These are phyloP conservation scores for Phalaenopsis equestris DNA, from an alignment of 106 monocot species.

Conservation along the genomic window DNA sequence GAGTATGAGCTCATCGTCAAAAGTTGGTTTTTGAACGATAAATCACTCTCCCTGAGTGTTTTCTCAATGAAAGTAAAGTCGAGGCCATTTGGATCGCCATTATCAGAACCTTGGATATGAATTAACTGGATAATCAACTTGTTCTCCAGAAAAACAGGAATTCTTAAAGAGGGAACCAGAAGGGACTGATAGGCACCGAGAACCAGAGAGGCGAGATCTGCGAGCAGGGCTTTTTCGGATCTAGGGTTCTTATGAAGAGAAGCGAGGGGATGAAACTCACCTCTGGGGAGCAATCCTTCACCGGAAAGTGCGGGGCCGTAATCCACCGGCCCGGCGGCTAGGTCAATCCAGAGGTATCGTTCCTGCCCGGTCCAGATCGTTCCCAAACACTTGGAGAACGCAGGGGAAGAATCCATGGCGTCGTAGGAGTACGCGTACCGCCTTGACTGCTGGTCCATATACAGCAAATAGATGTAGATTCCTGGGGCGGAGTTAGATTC, in stretches of 20 bases:
- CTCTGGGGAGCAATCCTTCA: conserved; percentile 72
- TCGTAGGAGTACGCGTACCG: conserved; percentile 70
- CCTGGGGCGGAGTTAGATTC: conserved; percentile 34
- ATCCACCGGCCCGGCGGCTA: conserved; percentile 77
- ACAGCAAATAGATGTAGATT: conserved; percentile 66
- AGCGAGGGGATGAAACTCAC: conserved; percentile 84
- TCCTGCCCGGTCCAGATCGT: conserved; percentile 51
- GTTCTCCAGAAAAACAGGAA: conserved; percentile 57
- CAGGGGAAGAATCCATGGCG: conserved; percentile 28
- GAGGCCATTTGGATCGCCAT: conserved; percentile 25
- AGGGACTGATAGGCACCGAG: conserved; percentile 57
- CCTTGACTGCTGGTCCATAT: conserved; percentile 34
- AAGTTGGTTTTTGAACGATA: conserved; percentile 42
- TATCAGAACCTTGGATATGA: conserved; percentile 52
- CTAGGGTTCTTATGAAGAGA: conserved; percentile 47
- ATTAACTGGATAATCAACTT: conserved; percentile 53
- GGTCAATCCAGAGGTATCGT: conserved; percentile 84
- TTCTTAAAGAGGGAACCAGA: conserved; percentile 71
- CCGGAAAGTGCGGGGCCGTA: conserved; percentile 86
- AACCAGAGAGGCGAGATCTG: conserved; percentile 65
- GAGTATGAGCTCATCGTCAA: conserved; percentile 37
- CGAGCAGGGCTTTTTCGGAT: conserved; percentile 44
- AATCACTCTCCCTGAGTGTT: conserved; percentile 39
- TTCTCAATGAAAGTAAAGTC: conserved; percentile 49
- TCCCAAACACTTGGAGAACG: conserved; percentile 61